Conservation (phyloP, 1,284 basidiomycete genomes). For the Trametes sp. region DNA sequence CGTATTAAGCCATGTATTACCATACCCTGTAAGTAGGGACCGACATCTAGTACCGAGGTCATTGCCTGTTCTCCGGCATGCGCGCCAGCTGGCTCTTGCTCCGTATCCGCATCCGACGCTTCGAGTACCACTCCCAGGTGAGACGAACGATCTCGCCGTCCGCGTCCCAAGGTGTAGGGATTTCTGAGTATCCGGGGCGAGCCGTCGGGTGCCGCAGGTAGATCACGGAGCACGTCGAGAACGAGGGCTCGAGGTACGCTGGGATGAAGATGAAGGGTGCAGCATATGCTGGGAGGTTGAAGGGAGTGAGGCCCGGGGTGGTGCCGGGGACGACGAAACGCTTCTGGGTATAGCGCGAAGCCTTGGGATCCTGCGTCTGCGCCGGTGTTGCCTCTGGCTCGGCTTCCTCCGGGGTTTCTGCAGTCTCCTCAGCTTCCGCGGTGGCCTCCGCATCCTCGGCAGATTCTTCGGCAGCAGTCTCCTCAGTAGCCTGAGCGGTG, state of each 20-base stretch:
- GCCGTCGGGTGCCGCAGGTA: constrained; percentile 98
- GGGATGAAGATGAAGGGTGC: constrained; percentile 96
- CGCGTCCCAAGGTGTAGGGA: constrained; percentile 93
- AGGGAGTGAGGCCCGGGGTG: constrained; percentile 62
- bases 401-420: not conserved
- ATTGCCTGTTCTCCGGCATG: constrained; percentile 68
- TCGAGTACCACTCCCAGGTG: constrained; percentile 93
- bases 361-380: constrained; percentile 2
- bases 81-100: constrained; percentile 71
- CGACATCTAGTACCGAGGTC: constrained; percentile 15
- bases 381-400: not conserved
- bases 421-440: constrained; percentile 1
- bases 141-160: constrained; percentile 88
- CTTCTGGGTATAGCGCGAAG: constrained; percentile 15
- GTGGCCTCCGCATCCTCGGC: constrained; percentile 8
- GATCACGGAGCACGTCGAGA: constrained; percentile 90
- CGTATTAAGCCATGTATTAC: constrained; percentile 31
- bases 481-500: constrained; percentile 5
- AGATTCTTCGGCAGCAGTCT: constrained; percentile 15
- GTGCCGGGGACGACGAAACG: not conserved
- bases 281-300: constrained; percentile 88
- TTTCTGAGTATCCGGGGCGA: constrained; percentile 89
- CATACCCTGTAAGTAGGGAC: constrained; percentile 17
- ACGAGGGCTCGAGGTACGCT: constrained; percentile 93
- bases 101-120: constrained; percentile 75